Base-by-base conservation (phyloP, 768 basidiomycete genomes). In the Cytidiella melzeri region DNA sequence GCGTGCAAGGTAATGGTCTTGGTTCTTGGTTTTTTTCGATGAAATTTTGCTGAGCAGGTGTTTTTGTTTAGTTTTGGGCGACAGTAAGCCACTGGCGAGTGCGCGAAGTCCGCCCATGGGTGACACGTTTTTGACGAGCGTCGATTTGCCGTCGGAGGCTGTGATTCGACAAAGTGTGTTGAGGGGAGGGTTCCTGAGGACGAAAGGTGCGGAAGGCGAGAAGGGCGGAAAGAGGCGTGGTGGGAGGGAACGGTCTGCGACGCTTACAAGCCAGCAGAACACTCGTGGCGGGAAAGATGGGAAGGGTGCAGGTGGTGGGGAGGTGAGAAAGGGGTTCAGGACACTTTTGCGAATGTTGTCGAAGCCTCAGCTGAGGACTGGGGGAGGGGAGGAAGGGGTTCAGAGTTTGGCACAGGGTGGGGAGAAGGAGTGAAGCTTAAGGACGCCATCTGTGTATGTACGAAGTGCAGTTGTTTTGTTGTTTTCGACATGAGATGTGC, bases 91-190 rank as follows among this genome's bases (percentile, higher is more conserved):
- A 20, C 6, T 15, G 37, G 41, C 18, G 20, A 26, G 42, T 27
- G 1, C 50, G 51, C 43, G 41, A 26, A 55, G 49, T 6, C 52
- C 57, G 3, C 54, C 60, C 1, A 61, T 61, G 58, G 58, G 55
- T 34, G 45, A 53, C 38, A 61, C 60, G 23, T 63, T 63, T 48
- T 50, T 59, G 20, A 50, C 60, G 5, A 48, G 53, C 5, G 50
- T 56, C 5, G 50, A 55, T n/a, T 49, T 63, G 30, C 62, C 62
- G 2, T 54, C 58, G 1, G 62, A 61, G 11, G 58, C 57, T n/a
- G 53, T 47, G 9, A 59, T 61, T 40, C 58, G 56, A 37, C 50
- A 55, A 25, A 41, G 52, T 37, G 46, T 53, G n/a, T 41, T 41
- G 41, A n/a, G n/a, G n/a, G 40, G 39, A 19, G 40, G 51, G n/a